Percentiles rank a stretch among this genome's conserved stretches.
These are phyloP conservation scores for Suillus paluster DNA, from an alignment of 768 basidiomycete genomes.

Conservation along the genomic window DNA sequence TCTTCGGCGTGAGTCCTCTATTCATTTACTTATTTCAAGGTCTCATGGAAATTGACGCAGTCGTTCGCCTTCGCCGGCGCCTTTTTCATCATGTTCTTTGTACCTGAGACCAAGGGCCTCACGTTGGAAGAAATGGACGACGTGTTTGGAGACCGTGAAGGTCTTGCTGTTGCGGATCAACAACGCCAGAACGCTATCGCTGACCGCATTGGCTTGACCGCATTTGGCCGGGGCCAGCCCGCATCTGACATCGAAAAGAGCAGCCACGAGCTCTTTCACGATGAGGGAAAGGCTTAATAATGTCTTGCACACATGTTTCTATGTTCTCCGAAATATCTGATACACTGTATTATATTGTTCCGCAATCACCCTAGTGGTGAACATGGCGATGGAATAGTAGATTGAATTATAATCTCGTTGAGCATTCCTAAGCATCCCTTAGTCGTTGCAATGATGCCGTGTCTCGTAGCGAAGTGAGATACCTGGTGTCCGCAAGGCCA, in stretches of 20 bases:
- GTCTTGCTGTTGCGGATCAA: constrained; percentile 61
- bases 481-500: background rate
- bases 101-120: constrained; percentile 76
- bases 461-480: background rate
- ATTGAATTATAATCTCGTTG: background rate
- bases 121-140: constrained; percentile 82
- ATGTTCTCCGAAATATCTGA: background rate
- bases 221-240: constrained; percentile 26
- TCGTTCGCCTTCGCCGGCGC: constrained; percentile 71
- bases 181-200: constrained; percentile 54
- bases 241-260: constrained; percentile 20
- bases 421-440: background rate
- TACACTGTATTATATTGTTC: constrained; percentile 1
- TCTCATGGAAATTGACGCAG: constrained; percentile 33
- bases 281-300: constrained; percentile 22
- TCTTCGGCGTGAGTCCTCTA: constrained; percentile 61
- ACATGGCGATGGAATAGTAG: background rate
- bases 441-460: background rate
- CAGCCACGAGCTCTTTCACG: constrained; percentile 18
- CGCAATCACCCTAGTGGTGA: constrained; percentile 4
- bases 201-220: constrained; percentile 63
- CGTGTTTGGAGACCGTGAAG: constrained; percentile 63
- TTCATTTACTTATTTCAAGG: background rate
- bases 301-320: background rate
- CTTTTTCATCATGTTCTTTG: constrained; percentile 66